phyloP scores from a whole-genome alignment of 2,329 filamentous ascomycete genomes.

The Aspergillus fischeri region DNA sequence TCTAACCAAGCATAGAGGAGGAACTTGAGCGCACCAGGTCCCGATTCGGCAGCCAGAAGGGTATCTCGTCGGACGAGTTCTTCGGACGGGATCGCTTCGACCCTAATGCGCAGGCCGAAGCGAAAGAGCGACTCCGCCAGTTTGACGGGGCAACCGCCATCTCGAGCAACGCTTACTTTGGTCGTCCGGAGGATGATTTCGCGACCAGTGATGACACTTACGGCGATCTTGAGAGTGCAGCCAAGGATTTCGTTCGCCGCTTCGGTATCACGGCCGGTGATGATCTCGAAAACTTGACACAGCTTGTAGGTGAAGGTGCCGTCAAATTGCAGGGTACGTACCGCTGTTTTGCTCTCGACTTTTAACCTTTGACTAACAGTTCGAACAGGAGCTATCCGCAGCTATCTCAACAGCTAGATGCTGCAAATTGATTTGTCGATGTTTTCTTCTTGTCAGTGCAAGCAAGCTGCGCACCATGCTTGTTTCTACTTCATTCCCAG shows the following conservation, averaged over 20 bases:
- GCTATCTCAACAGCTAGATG: conserved; percentile 46
- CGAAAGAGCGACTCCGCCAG: conserved; percentile 79
- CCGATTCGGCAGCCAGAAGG: conserved; percentile 91
- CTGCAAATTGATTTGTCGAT: conserved; percentile 7
- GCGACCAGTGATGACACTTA: conserved; percentile 67
- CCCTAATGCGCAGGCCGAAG: conserved; percentile 73
- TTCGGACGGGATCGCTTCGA: conserved; percentile 90
- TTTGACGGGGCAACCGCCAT: conserved; percentile 92
- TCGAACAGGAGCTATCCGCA: conserved; percentile 43
- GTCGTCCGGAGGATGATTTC: conserved; percentile 78
- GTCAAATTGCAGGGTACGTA: conserved; percentile 69
- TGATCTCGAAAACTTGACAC: conserved; percentile 85
- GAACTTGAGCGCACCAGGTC: conserved; percentile 76
- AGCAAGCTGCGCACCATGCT: neutral
- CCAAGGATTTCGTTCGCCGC: conserved; percentile 91
- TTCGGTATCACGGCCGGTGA: conserved; percentile 95
- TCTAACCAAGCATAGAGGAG: conserved; percentile 51
- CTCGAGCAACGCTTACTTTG: conserved; percentile 96
- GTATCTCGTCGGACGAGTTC: conserved; percentile 97
- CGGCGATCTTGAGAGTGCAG: conserved; percentile 85
- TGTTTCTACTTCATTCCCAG: neutral
- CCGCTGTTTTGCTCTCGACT: neutral
- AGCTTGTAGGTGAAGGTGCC: conserved; percentile 80
- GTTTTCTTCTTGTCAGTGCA: neutral
- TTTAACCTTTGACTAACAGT: conserved; percentile 7